Conservation (phyloP, 331 rosid species). For the Arachis monticola region DNA sequence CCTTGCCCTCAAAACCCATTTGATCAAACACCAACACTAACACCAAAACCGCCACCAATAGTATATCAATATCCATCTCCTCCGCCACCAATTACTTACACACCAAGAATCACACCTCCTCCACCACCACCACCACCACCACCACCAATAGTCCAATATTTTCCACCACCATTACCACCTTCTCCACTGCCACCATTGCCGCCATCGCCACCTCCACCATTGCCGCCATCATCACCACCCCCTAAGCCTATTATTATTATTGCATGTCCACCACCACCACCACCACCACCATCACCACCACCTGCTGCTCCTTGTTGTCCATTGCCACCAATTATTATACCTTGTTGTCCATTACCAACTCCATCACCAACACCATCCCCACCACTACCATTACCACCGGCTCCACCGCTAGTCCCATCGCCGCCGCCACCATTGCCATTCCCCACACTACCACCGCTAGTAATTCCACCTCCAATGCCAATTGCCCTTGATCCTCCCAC, state of each 20-base stretch:
- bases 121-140: conserved; percentile 7
- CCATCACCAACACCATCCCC: conserved; percentile 23
- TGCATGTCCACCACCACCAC: too few relatives aligned
- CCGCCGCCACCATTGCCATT: neutral
- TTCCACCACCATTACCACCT: neutral
- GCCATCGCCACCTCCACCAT: neutral
- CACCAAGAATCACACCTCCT: conserved; percentile 19
- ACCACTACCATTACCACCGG: neutral
- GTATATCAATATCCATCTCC: conserved; percentile 19
- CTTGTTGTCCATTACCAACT: neutral
- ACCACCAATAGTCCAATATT: neutral
- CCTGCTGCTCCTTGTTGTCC: neutral
- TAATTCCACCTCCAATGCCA: conserved; percentile 49
- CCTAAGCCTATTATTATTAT: neutral
- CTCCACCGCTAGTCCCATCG: conserved; percentile 4
- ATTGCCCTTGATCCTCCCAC: conserved; percentile 34
- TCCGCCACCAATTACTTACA: conserved; percentile 35
- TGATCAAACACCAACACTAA: conserved; percentile 48
- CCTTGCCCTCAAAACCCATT: conserved; percentile 71
- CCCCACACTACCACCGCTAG: conserved; percentile 25
- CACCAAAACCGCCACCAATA: neutral
- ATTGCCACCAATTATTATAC: neutral
- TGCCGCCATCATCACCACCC: conserved; percentile 24
- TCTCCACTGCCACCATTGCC: neutral
- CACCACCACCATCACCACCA: conserved; percentile 10